Evolutionary conservation across 192 early-diverging fungal genomes (phyloP).

Genomic region (Coemansia sp.): DNA sequence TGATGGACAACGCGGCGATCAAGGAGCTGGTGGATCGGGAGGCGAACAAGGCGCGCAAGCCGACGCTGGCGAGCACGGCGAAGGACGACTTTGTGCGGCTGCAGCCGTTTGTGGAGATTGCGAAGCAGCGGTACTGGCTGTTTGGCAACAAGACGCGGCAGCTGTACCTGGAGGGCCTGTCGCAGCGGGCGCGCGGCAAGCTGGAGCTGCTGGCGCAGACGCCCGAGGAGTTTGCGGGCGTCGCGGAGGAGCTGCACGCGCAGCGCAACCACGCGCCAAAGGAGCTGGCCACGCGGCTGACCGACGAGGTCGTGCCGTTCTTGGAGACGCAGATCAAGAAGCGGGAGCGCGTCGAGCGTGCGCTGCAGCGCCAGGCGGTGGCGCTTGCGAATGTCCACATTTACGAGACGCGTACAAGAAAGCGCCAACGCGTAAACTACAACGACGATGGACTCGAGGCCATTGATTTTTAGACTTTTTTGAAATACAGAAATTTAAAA

Average conservation of each 20-base stretch:
- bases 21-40: constrained; percentile 37
- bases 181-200: constrained; percentile 28
- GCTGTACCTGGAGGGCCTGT: constrained; percentile 34
- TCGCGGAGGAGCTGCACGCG: constrained; percentile 17
- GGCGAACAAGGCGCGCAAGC: constrained; percentile 18
- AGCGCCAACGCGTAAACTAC: constrained; percentile 51
- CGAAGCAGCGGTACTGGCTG: constrained; percentile 51
- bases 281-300: constrained; percentile 22
- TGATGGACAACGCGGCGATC: constrained; percentile 38
- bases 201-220: constrained; percentile 46
- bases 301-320: constrained; percentile 29
- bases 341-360: constrained; percentile 29
- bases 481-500: neutral
- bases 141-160: constrained; percentile 47
- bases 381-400: constrained; percentile 42
- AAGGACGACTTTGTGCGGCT: constrained; percentile 15
- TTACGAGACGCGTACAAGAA: constrained; percentile 50
- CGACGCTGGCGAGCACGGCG: constrained; percentile 6
- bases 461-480: neutral
- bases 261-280: constrained; percentile 31
- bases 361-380: constrained; percentile 34
- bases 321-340: constrained; percentile 29
- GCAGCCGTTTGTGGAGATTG: constrained; percentile 40
- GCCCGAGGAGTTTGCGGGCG: constrained; percentile 24
- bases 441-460: constrained; percentile 16